phyloP scores from a whole-genome alignment of 345 rosid species.

The Geranium brycei region DNA sequence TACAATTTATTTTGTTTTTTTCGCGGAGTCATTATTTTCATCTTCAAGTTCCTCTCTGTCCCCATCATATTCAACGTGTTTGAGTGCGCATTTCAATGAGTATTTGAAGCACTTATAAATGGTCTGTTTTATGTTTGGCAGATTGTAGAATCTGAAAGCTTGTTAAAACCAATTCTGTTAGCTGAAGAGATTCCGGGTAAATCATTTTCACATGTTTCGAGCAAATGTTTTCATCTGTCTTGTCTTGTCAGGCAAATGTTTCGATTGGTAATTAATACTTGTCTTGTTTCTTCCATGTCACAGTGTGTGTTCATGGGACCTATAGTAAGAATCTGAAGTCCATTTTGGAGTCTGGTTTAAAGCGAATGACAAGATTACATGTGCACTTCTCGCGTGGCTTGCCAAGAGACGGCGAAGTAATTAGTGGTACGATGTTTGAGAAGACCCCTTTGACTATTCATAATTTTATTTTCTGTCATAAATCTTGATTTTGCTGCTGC shows the following conservation, averaged over 20 bases:
- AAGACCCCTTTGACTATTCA: neutral
- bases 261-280: neutral
- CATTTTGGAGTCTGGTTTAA: conserved; percentile 61
- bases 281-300: neutral
- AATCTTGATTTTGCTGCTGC: neutral
- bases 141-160: conserved; percentile 69
- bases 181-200: conserved; percentile 62
- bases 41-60: neutral
- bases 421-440: conserved; percentile 43
- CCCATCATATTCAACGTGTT: neutral
- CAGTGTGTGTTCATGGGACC: conserved; percentile 93
- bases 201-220: neutral
- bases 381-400: conserved; percentile 82
- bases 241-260: neutral
- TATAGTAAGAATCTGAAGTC: conserved; percentile 61
- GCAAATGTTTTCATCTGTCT: too few species aligned
- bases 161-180: conserved; percentile 56
- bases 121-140: conserved; percentile 17
- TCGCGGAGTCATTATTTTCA: neutral
- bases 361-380: conserved; percentile 73
- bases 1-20: too few species aligned
- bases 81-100: neutral
- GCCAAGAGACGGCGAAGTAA: conserved; percentile 71
- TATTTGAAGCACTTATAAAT: neutral
- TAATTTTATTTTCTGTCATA: neutral